Evolutionary conservation across 768 basidiomycete species (phyloP), one percentile per base, ranked within the genome.

Genomic region (Dioszegia crocea): DNA sequence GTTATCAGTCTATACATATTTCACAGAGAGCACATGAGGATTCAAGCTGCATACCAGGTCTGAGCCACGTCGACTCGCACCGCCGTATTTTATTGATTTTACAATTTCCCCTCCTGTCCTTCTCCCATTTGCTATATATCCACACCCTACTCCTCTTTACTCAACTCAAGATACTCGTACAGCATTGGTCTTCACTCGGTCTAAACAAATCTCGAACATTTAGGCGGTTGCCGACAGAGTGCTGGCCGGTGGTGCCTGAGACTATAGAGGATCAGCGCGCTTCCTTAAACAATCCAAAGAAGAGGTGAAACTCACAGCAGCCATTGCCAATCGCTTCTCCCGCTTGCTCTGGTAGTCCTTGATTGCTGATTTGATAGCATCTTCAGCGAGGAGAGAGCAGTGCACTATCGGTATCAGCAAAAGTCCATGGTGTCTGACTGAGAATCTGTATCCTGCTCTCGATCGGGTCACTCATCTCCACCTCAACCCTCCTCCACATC

Each of bases 341-440:
- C 90, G 86, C 81, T 99, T 99, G 60, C 84, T 83, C 71, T 85
- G 84, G 80, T 98, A 98, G 76, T 98, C 88, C 67, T 90, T 88
- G 78, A 99, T 99, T 41, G 96, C 96, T 11, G 93, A 94, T 53
- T 75, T 90, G 78, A 99, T 99, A 58, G 96, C 96, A 77, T 99
- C 96, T 79, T 99, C 96, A 14, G 96, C 93, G 65, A 97, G 79
- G 88, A 97, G 89, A 86, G 74, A 61, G 73, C 63, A 75, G 52
- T 73, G 77, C 46, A 79, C 66, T 78, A 56, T 2, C 52, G 33
- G 45, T 57, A 26, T 64, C 48, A 58, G 57, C 39, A 24, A 8
- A 6, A 19, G 17, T 23, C n/a, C 51, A 4, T 36, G 8, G 30
- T 23, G 17, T 17, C 17, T 50, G 23, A 10, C n/a, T 45, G 3